Evolutionary conservation across 176 grass and related monocot species (phyloP), one percentile per base, ranked within the genome.

Genomic region (Tillandsia leiboldiana): DNA sequence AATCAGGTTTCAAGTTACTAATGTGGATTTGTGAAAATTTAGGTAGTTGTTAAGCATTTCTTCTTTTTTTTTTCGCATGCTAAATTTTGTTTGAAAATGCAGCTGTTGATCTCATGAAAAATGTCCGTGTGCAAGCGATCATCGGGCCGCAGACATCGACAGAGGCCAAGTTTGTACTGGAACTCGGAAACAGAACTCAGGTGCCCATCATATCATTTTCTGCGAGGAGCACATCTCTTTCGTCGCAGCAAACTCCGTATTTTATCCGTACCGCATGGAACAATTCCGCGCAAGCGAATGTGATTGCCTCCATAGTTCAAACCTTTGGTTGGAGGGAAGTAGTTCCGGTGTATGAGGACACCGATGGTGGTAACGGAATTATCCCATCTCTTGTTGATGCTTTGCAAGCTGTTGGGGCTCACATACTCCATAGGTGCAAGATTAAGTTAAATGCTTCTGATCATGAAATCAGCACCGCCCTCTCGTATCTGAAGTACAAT

Each of bases 81-180:
- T 15, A 29, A 12, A 67, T 29, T 4, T 67, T 29, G 2, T 52
- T 27, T 27, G 11, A 7, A 27, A 3, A 27, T 81, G 4, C 87
- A 96, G 91, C 79, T 72, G 20, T 91, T 15, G 87, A 96, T 87
- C 74, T 96, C 14, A 73, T 96, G 24, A 87, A 85, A 76, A 96
- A 91, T 83, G 77, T 85, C 52, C 17, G 20, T 12, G 87, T 91
- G 49, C 82, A 91, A 85, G 84, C 91, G 15, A 88, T 96, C 20
- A 50, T 96, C 2, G 87, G 91, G 18, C 84, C 87, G 17, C 84
- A 96, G 71, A 83, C 82, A 58, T 74, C 91, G n/a, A 53, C 54
- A 7, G 77, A 96, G 66, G 84, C 80, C 8, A 91, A 88, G 57
- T 91, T 96, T 65, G 56, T 96, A 14, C 18, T 67, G 3, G 82